Percentiles rank a stretch among this genome's conserved stretches.
These are phyloP conservation scores for Narthecium ossifragum DNA, from an alignment of 106 monocot genomes.

Conservation along the genomic window DNA sequence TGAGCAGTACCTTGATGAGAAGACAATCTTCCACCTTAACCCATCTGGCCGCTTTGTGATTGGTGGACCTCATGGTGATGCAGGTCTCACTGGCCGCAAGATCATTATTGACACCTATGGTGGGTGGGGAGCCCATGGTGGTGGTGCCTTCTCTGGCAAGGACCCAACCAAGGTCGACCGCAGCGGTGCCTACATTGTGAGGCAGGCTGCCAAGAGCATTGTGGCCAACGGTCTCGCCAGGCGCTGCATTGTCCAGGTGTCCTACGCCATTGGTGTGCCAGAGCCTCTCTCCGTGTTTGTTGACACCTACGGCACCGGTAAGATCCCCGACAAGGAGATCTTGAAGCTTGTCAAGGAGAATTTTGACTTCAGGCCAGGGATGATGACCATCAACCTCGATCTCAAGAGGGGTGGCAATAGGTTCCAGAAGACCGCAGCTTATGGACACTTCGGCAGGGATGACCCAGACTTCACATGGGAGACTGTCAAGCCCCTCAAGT, in stretches of 20 bases:
- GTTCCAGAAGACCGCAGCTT: conserved; percentile 52
- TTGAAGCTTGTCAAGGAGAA: conserved; percentile 45
- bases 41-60: conserved; percentile 58
- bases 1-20: conserved; percentile 48
- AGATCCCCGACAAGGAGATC: conserved; percentile 52
- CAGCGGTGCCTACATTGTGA: conserved; percentile 47
- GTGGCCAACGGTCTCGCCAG: conserved; percentile 50
- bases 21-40: conserved; percentile 64
- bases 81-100: conserved; percentile 55
- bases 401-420: conserved; percentile 53
- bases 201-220: conserved; percentile 56
- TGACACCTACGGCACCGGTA: conserved; percentile 52
- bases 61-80: conserved; percentile 55
- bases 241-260: conserved; percentile 56
- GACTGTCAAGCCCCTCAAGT: conserved; percentile 8
- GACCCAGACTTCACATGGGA: conserved; percentile 22
- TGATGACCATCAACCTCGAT: conserved; percentile 61
- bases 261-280: conserved; percentile 52
- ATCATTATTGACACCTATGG: conserved; percentile 65
- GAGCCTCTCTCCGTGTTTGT: conserved; percentile 59
- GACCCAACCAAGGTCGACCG: conserved; percentile 55
- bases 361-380: conserved; percentile 56
- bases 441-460: conserved; percentile 55
- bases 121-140: conserved; percentile 52
- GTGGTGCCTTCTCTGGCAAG: conserved; percentile 59